A percentile compares a stretch with the other conserved stretches of the same genome.
These are phyloP conservation scores for Fomitopsis serialis DNA, from an alignment of 768 basidiomycete species.

Conservation along the genomic window DNA sequence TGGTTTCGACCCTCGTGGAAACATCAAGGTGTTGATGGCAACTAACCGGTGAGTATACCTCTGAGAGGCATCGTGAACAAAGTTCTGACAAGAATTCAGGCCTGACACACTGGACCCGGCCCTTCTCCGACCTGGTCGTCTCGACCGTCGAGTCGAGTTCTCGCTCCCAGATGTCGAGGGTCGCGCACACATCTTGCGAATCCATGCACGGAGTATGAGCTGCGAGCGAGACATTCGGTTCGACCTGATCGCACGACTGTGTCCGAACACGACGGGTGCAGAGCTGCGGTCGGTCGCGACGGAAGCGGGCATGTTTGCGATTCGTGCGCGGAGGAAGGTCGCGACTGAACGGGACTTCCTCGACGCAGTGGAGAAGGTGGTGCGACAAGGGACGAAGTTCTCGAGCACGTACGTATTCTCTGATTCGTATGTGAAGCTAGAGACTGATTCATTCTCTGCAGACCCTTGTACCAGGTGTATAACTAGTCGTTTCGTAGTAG, in stretches of 20 bases:
- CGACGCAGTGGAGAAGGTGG: constrained; percentile 97
- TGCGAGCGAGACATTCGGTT: constrained; percentile 96
- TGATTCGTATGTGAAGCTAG: constrained; percentile 1
- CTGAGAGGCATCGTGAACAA: neutral
- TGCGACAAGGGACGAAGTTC: constrained; percentile 96
- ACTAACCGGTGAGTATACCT: constrained; percentile 75
- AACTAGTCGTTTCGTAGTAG: constrained; percentile 43
- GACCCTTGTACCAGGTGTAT: constrained; percentile 90
- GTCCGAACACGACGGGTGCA: constrained; percentile 98
- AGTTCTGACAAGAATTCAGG: constrained; percentile 33
- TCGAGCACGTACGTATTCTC: constrained; percentile 77
- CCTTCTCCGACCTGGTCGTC: constrained; percentile 87
- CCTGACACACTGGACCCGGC: constrained; percentile 98
- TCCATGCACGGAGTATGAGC: constrained; percentile 97
- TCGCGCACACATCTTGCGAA: constrained; percentile 92
- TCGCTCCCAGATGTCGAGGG: constrained; percentile 93
- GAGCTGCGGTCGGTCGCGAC: constrained; percentile 96
- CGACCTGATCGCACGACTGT: constrained; percentile 93
- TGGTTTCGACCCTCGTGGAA: constrained; percentile 98
- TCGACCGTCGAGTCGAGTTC: constrained; percentile 97
- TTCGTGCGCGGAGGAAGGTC: constrained; percentile 92
- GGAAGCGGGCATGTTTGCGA: constrained; percentile 99
- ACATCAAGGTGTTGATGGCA: constrained; percentile 99
- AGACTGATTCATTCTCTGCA: constrained; percentile 25
- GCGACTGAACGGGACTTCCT: constrained; percentile 97